Evolutionary conservation across 805 yeast genomes (phyloP).

Genomic region (Teunomyces atbi): DNA sequence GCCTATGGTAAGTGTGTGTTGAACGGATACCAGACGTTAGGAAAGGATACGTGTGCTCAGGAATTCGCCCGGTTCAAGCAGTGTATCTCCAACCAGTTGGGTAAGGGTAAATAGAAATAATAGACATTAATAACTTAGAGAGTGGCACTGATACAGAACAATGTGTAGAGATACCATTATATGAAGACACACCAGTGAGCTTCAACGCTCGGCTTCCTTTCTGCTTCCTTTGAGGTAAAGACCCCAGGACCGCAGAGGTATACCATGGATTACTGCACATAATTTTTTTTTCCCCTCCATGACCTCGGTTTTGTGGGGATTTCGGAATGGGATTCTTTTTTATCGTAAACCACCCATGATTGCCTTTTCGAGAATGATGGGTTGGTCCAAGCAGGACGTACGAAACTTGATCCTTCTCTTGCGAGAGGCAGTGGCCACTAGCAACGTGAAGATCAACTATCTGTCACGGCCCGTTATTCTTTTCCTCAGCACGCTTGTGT

Average conservation of each 20-base stretch:
- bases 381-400: conserved; percentile 33
- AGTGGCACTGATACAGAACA: no score
- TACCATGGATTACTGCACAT: background rate
- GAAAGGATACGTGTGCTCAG: conserved; percentile 50
- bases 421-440: conserved; percentile 37
- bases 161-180: no score
- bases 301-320: conserved; percentile 1
- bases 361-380: conserved; percentile 31
- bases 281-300: background rate
- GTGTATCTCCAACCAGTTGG: conserved; percentile 44
- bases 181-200: no score
- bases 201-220: no score
- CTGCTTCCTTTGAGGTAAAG: no score
- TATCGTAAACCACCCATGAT: conserved; percentile 23
- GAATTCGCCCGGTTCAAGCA: conserved; percentile 50
- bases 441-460: conserved; percentile 38
- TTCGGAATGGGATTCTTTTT: background rate
- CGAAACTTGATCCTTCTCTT: conserved; percentile 31
- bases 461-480: conserved; percentile 42
- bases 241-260: background rate
- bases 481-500: conserved; percentile 37
- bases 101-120: conserved; percentile 10
- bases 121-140: no score
- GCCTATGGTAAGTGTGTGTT: conserved; percentile 59
- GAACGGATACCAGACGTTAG: conserved; percentile 46